phyloP scores from a whole-genome alignment of 2,329 filamentous ascomycete genomes.

The Ophiostoma sp. region DNA sequence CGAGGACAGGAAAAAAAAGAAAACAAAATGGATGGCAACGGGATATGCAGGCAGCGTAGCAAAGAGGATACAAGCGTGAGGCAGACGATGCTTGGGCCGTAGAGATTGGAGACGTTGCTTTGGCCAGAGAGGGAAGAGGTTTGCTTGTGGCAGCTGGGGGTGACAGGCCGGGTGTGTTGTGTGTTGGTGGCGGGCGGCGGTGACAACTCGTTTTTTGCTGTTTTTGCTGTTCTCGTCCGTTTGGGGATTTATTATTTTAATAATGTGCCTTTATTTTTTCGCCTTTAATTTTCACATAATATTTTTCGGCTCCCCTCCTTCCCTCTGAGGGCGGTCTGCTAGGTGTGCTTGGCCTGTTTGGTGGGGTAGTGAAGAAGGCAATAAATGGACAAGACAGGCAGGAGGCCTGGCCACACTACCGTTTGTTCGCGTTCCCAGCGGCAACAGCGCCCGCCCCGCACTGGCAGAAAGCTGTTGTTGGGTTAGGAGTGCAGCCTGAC shows the following conservation, averaged over 20 bases:
- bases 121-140: neutral
- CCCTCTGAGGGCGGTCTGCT: conserved; percentile 15
- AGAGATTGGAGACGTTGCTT: neutral
- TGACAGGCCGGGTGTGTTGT: neutral
- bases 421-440: neutral
- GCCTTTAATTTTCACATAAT: neutral
- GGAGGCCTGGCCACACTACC: neutral
- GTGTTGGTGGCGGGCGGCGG: conserved; percentile 21
- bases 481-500: conserved; percentile 24
- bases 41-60: neutral
- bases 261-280: conserved; percentile 19
- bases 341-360: conserved; percentile 11
- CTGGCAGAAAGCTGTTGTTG: conserved; percentile 17
- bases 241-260: conserved; percentile 10
- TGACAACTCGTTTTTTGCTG: neutral
- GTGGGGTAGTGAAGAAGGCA: conserved; percentile 12
- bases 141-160: conserved; percentile 1
- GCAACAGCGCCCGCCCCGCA: conserved; percentile 12
- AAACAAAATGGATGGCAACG: neutral
- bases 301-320: conserved; percentile 15
- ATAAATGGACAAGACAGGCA: neutral
- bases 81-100: conserved; percentile 11
- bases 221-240: neutral
- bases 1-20: neutral
- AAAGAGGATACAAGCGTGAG: neutral